Base-by-base conservation (phyloP, 257 asterid species). In the Rhazya stricta region DNA sequence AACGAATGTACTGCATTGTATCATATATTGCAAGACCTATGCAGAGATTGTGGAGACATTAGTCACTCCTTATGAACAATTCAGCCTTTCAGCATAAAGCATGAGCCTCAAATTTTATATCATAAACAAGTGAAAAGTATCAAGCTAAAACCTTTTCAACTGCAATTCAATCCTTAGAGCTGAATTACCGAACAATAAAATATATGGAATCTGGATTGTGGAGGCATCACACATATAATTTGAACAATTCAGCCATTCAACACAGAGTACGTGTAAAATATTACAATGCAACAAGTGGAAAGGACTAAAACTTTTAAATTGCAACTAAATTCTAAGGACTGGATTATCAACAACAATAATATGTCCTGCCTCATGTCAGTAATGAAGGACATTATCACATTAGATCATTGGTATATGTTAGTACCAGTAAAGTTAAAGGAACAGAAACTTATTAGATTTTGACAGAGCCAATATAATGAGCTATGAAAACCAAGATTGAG, bases 11-110 rank as follows among this genome's bases (percentile, higher is more conserved):
- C 88, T 90, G 97, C 98, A 94, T 94, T 0, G 98, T 94, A 57
- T 94, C 97, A 67, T 91, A 94, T 75, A 94, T 94, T 61, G 98
- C 98, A 85, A 94, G 97, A 78, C 98, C 98, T 94, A 61, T 29
- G 66, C 12, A 16, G 34, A 48, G 37, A 27, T 21, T 29, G 5
- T 4, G 56, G 66, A 68, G 27, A 7, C 58, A 37, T 60, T 25
- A 76, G 63, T 4, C 5, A 65, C 21, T 54, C 43, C 65, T 39
- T 12, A 45, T 13, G 9, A 66, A n/a, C 39, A 70, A 29, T 57
- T 51, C 11, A 34, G 46, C 25, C 69, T 56, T 34, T 21, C 6
- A 69, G 46, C 25, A 43, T 16, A 34, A 32, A 30, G 34, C 9
- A 60, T 19, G n/a, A 13, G 4, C 27, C 18, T 53, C n/a, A 46